Evolutionary conservation across 1,284 basidiomycete species (phyloP).

Genomic region (Boletus semigastroideus): DNA sequence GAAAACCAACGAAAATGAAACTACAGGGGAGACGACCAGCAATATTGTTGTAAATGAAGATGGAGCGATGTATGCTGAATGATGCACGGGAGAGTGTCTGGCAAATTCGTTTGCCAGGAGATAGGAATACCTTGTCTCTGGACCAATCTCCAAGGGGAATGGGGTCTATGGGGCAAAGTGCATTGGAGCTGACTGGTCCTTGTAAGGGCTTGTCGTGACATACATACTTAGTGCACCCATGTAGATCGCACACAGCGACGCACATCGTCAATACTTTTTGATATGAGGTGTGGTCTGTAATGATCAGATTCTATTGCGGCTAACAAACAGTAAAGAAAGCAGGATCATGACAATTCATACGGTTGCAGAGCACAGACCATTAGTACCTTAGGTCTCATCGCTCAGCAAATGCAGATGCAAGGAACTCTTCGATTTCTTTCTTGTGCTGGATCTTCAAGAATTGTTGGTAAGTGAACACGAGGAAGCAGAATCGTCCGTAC

Average conservation of each 20-base stretch:
- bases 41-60: constrained; percentile 35
- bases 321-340: not conserved
- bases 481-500: constrained; percentile 30
- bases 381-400: constrained; percentile 5
- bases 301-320: constrained; percentile 7
- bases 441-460: constrained; percentile 66
- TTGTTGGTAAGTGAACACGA: not conserved
- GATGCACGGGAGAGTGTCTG: not conserved
- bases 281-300: not conserved
- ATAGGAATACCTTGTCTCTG: too few relatives aligned
- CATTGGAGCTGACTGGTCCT: too few relatives aligned
- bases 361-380: not conserved
- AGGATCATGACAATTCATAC: not conserved
- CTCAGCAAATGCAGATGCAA: constrained; percentile 54
- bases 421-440: constrained; percentile 80
- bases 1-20: constrained; percentile 23
- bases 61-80: constrained; percentile 33
- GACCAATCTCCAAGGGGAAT: too few relatives aligned
- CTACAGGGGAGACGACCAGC: constrained; percentile 11
- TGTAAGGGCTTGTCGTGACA: too few relatives aligned
- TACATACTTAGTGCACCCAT: too few relatives aligned
- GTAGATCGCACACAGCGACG: too few relatives aligned
- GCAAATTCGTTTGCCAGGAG: not conserved
- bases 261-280: too few relatives aligned
- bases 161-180: too few relatives aligned